Base-by-base conservation (phyloP, 306 rosid species). In the Fragaria ananassa region DNA sequence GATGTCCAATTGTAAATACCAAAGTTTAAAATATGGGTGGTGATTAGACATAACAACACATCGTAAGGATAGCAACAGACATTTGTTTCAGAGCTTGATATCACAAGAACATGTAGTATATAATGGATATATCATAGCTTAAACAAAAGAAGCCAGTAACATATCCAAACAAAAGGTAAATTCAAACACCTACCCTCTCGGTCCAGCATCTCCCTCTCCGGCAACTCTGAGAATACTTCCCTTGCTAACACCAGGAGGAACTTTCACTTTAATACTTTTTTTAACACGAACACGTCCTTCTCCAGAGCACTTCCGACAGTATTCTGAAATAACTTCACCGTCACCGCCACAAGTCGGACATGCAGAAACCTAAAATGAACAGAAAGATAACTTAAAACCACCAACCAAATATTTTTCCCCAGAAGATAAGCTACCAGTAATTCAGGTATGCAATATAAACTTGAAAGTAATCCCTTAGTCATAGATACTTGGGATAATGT, bases 181-280 rank as follows among this genome's bases (percentile, higher is more conserved):
- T 42, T 76, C 78, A 80, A 75, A 70, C 31, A 70, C 96, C 74
- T 92, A 95, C 97, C 97, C 99, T 87, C 75, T 89, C 47, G 93
- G 97, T 79, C 97, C 97, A 34, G 91, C 91, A 78, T 90, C 97
- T 72, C 97, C 99, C 85, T 95, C 99, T 82, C 99, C 92, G 62
- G 87, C 78, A 82, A 95, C 97, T 88, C 97, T 92, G 41, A 92
- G 85, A 83, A 95, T 89, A 82, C 97, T 95, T 85, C 99, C 99
- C 27, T 91, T 64, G 72, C 87, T 89, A 75, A 95, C 97, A 44
- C 97, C 99, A 0, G 97, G 93, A 78, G 99, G 99, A 80, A 95
- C 88, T 29, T 29, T 29, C 69, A 95, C 97, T 86, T 90, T 95
- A 65, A 95, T 92, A 74, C 34, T 89, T 87, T 92, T 92, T 92